These are phyloP conservation scores for Catunica adiposa DNA, from an alignment of 2,329 filamentous ascomycete species.

Conservation along the genomic window DNA sequence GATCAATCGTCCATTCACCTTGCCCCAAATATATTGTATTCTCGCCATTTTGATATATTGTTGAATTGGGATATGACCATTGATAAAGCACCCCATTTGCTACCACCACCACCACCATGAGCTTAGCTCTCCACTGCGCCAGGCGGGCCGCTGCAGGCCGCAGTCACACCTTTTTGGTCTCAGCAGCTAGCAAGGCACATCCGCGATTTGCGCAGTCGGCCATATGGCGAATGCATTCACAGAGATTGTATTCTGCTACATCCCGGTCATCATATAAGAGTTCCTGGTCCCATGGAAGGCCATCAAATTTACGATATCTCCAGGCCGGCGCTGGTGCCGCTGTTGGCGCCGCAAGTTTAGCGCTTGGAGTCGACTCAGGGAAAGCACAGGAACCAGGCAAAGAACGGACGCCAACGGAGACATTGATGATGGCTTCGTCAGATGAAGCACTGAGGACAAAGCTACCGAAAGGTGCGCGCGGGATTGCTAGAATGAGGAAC, in stretches of 20 bases:
- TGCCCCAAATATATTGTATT: not conserved
- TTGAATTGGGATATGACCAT: not conserved
- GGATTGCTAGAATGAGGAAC: slow-evolving; percentile 40
- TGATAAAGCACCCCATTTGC: not conserved
- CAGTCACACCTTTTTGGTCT: not conserved
- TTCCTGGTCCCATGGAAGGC: not conserved
- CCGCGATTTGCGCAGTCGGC: not conserved
- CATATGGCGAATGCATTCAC: not conserved
- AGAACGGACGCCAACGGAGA: slow-evolving; percentile 31
- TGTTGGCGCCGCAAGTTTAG: slow-evolving; percentile 3
- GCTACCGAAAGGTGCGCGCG: slow-evolving; percentile 44
- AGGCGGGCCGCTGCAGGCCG: not conserved
- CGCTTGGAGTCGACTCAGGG: not conserved
- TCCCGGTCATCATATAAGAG: not conserved
- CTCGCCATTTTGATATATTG: not conserved
- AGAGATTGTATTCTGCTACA: not conserved
- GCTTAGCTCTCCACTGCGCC: slow-evolving; percentile 10
- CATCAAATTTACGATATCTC: not conserved
- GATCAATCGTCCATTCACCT: not conserved
- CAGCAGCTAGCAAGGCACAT: not conserved
- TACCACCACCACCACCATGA: slow-evolving; percentile 7
- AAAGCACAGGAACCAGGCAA: not conserved
- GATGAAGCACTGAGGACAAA: slow-evolving; percentile 58
- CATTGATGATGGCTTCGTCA: slow-evolving; percentile 73
- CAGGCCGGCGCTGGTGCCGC: slow-evolving; percentile 5